Conservation (phyloP, 768 basidiomycete genomes). For the Lactifluus hygrophoroides region DNA sequence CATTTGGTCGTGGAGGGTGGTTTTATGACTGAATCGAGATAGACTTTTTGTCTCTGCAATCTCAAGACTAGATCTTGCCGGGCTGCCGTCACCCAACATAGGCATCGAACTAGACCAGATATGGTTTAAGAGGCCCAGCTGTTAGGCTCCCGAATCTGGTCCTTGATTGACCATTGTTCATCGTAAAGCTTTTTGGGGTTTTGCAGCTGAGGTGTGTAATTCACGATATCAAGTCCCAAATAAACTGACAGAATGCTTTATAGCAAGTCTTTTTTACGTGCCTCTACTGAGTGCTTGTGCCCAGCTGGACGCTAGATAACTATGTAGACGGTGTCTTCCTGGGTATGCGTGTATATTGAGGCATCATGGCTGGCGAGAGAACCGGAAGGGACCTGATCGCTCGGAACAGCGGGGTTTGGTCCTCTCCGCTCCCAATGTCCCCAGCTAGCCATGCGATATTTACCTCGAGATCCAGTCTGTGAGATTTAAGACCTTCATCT, state of each 20-base stretch:
- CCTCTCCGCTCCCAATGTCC: background rate
- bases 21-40: slow-evolving; percentile 8
- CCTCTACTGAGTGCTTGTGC: background rate
- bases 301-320: background rate
- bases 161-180: background rate
- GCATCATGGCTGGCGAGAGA: background rate
- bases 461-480: slow-evolving; percentile 6
- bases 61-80: slow-evolving; percentile 2
- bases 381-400: slow-evolving; percentile 13
- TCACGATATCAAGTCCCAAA: background rate
- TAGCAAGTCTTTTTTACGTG: background rate
- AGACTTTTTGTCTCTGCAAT: slow-evolving; percentile 7
- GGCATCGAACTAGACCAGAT: background rate
- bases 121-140: slow-evolving; percentile 4
- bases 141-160: background rate
- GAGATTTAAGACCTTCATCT: slow-evolving; percentile 9
- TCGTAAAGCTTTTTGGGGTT: background rate
- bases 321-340: too few relatives aligned
- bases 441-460: background rate
- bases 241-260: background rate
- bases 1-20: too few relatives aligned
- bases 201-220: background rate
- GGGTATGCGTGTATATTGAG: background rate
- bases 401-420: slow-evolving; percentile 12
- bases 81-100: background rate